Percentiles rank a stretch among this genome's conserved stretches.
Conservation (phyloP, 2,329 filamentous ascomycete species). For the Trichoderma guizhouense region DNA sequence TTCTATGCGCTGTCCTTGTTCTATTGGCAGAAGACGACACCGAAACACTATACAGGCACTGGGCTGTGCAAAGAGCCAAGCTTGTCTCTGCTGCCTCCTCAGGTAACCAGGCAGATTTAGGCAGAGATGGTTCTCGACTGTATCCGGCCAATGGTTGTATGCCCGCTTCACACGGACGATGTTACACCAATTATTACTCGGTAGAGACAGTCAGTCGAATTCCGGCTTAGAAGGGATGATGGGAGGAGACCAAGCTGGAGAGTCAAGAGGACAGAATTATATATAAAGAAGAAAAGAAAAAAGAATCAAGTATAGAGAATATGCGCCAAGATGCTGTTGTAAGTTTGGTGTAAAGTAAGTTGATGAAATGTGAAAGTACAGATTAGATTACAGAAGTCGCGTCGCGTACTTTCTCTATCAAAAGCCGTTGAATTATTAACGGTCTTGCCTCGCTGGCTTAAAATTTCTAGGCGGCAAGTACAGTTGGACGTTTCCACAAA, state of each 20-base stretch:
- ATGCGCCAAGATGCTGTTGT: neutral
- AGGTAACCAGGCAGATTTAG: neutral
- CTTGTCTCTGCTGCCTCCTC: neutral
- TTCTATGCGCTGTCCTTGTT: neutral
- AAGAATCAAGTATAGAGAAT: neutral
- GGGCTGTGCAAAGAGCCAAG: neutral
- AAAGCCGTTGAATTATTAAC: neutral
- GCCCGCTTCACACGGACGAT: neutral
- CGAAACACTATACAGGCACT: neutral
- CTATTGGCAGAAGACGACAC: neutral
- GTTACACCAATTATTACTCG: neutral
- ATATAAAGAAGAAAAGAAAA: neutral
- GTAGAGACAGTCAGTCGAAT: neutral
- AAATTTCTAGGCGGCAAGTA: neutral
- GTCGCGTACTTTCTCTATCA: neutral
- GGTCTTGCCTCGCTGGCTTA: neutral
- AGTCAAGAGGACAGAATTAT: neutral
- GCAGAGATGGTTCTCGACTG: neutral
- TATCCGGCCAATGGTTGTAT: neutral
- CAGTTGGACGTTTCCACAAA: neutral
- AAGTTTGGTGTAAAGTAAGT: neutral
- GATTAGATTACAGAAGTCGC: neutral
- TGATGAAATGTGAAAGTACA: neutral
- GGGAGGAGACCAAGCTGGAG: neutral
- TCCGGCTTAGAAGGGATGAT: neutral